Evolutionary conservation across 2,329 filamentous ascomycete species (phyloP).

Genomic region (Pseudopyricularia cyperi): DNA sequence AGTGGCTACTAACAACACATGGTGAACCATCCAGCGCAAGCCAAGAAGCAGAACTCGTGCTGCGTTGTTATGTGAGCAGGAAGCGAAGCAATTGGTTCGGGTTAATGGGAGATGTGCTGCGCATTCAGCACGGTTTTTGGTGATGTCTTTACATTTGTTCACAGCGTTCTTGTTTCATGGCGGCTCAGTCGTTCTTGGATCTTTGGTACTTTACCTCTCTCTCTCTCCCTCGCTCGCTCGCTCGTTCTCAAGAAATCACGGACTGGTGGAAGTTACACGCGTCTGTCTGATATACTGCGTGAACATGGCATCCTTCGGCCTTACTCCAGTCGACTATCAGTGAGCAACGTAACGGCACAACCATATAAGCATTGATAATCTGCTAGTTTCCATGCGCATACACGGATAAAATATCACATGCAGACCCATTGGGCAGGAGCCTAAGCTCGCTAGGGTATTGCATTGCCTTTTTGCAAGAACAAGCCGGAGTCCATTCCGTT

Average conservation of each 20-base stretch:
- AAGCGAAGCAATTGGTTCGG: neutral
- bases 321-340: too few species aligned
- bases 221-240: neutral
- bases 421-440: too few species aligned
- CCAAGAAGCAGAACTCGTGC: constrained; percentile 73
- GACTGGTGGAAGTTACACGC: too few species aligned
- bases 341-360: too few species aligned
- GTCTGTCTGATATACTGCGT: too few species aligned
- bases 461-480: too few species aligned
- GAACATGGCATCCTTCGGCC: too few species aligned
- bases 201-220: neutral
- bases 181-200: neutral
- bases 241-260: neutral
- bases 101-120: neutral
- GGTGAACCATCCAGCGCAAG: constrained; percentile 34
- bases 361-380: too few species aligned
- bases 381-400: too few species aligned
- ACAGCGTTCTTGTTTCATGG: neutral
- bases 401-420: too few species aligned
- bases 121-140: neutral
- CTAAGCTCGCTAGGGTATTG: too few species aligned
- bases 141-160: neutral
- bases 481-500: too few species aligned
- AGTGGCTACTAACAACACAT: neutral
- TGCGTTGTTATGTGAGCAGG: constrained; percentile 52